Evolutionary conservation across 345 rosid species (phyloP).

Genomic region (Hypericum perforatum): DNA sequence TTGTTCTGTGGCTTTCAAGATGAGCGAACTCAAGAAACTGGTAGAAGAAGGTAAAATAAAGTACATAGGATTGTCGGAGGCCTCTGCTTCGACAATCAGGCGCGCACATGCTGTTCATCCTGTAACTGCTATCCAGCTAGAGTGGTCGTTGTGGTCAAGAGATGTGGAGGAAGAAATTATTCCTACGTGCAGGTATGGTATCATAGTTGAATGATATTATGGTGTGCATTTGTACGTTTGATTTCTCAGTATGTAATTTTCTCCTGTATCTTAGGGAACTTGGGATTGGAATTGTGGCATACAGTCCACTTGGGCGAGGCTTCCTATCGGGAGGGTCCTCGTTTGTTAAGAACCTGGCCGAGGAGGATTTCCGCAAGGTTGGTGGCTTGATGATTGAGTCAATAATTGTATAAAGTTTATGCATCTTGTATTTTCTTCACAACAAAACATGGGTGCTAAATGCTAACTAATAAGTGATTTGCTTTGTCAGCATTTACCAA

Average conservation of each 20-base stretch:
- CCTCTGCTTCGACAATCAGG: conserved; percentile 70
- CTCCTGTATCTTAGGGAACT: background rate
- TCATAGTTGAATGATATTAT: too few relatives aligned
- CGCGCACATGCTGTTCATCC: conserved; percentile 81
- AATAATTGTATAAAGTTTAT: too few relatives aligned
- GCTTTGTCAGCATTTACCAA: conserved; percentile 30
- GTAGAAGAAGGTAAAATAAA: conserved; percentile 71
- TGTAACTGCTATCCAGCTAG: conserved; percentile 53
- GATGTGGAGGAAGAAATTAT: conserved; percentile 67
- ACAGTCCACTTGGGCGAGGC: conserved; percentile 7
- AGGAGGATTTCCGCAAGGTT: background rate
- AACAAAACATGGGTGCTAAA: background rate
- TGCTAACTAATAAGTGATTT: background rate
- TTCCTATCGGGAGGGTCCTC: conserved; percentile 2
- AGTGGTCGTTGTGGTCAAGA: conserved; percentile 78
- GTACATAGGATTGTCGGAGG: conserved; percentile 61
- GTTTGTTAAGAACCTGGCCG: background rate
- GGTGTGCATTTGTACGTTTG: background rate
- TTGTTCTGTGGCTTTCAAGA: conserved; percentile 3
- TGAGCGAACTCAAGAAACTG: conserved; percentile 58
- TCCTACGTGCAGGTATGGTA: conserved; percentile 15
- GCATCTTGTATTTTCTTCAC: too few relatives aligned
- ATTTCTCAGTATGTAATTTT: background rate
- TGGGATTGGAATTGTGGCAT: conserved; percentile 7
- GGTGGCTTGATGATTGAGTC: too few relatives aligned